Evolutionary conservation across 2,329 filamentous ascomycete genomes (phyloP).

Genomic region (Cladosporium sp.): DNA sequence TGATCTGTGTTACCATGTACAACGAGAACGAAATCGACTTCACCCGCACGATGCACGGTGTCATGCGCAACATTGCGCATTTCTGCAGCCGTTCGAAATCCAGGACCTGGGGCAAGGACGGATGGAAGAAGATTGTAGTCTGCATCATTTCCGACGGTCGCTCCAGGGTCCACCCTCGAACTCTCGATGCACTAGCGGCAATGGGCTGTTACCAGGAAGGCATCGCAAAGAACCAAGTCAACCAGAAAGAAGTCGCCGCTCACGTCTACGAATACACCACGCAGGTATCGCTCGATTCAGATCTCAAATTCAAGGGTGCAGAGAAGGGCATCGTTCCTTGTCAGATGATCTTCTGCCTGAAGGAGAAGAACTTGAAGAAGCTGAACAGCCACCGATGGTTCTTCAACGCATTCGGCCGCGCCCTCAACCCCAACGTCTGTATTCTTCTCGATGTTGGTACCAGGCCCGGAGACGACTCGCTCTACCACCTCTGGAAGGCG

Average conservation of each 20-base stretch:
- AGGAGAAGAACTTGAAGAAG: slow-evolving; percentile 97
- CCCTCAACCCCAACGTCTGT: slow-evolving; percentile 91
- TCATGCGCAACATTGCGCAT: slow-evolving; percentile 96
- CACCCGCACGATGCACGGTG: slow-evolving; percentile 94
- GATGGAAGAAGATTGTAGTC: slow-evolving; percentile 99
- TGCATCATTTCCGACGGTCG: slow-evolving; percentile 94
- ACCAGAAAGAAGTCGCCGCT: slow-evolving; percentile 87
- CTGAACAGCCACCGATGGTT: slow-evolving; percentile 99
- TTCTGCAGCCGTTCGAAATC: slow-evolving; percentile 91
- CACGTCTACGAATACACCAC: slow-evolving; percentile 99
- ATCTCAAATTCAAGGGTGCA: slow-evolving; percentile 97
- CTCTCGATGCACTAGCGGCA: slow-evolving; percentile 86
- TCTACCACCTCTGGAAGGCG: slow-evolving; percentile 99
- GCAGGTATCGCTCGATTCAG: slow-evolving; percentile 89
- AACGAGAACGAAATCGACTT: slow-evolving; percentile 97
- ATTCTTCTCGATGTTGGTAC: slow-evolving; percentile 96
- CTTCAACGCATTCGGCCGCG: slow-evolving; percentile 93
- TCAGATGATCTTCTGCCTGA: slow-evolving; percentile 97
- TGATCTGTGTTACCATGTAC: slow-evolving; percentile 98
- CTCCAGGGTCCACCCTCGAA: slow-evolving; percentile 86
- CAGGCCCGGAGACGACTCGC: slow-evolving; percentile 75
- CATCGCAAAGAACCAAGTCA: slow-evolving; percentile 97
- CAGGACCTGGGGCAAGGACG: slow-evolving; percentile 90
- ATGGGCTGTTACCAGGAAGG: slow-evolving; percentile 98
- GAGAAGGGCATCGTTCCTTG: slow-evolving; percentile 98